phyloP scores from a whole-genome alignment of 2,329 filamentous ascomycete genomes.

The Pyrenophora tritici-repentis region DNA sequence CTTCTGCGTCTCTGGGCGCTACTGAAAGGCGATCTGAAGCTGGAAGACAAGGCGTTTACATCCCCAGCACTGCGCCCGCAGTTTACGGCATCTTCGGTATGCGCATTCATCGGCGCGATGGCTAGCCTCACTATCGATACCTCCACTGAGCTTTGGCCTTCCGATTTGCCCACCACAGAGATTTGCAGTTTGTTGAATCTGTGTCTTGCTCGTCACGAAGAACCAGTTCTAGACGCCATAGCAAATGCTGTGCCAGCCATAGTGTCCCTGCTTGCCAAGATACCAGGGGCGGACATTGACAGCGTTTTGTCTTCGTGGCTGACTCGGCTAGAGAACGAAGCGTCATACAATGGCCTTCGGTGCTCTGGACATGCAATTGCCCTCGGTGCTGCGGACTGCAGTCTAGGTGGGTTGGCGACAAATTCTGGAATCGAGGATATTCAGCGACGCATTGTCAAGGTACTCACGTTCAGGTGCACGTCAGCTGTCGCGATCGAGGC shows the following conservation, averaged over 20 bases:
- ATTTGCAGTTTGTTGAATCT: constrained; percentile 35
- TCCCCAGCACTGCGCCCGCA: constrained; percentile 62
- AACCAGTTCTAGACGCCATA: constrained; percentile 40
- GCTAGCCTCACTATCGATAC: constrained; percentile 20
- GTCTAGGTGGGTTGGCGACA: constrained; percentile 9
- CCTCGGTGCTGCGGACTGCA: constrained; percentile 48
- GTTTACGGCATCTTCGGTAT: constrained; percentile 65
- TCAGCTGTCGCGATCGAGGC: constrained; percentile 50
- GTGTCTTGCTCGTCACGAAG: constrained; percentile 44
- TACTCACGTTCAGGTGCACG: constrained; percentile 46
- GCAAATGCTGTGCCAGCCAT: constrained; percentile 28
- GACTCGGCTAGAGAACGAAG: constrained; percentile 39
- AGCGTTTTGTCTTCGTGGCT: constrained; percentile 39
- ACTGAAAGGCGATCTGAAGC: constrained; percentile 38
- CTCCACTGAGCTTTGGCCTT: constrained; percentile 4
- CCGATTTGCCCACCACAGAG: constrained; percentile 19
- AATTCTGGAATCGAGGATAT: constrained; percentile 6
- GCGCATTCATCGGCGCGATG: constrained; percentile 57
- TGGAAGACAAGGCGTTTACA: constrained; percentile 48
- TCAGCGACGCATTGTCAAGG: constrained; percentile 38
- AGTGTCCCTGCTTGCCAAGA: constrained; percentile 23
- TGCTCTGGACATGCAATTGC: constrained; percentile 53
- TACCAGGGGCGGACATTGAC: constrained; percentile 14
- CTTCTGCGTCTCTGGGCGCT: constrained; percentile 40
- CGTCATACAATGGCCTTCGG: constrained; percentile 47